Base-by-base conservation (phyloP, 768 basidiomycete genomes). In the Leccinum aurantiacum region DNA sequence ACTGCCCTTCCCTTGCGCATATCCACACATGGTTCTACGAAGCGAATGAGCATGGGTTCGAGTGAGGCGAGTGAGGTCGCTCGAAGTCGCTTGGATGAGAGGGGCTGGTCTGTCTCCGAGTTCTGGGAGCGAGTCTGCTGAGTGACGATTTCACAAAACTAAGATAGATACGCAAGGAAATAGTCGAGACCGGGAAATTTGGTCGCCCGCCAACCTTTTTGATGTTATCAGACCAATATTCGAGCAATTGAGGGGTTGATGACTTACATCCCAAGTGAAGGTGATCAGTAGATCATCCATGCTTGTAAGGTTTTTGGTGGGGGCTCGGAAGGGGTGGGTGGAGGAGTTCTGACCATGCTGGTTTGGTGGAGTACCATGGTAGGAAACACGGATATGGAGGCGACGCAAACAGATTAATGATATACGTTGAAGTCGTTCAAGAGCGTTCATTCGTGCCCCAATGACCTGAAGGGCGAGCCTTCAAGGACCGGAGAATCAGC, bases 171-270 rank as follows among this genome's bases (percentile, higher is more conserved):
- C 22, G 22, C 22, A 22, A 22, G 22, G 22, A 22, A 22, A 93
- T 52, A 98, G 71, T 99, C 97, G 17, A 95, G 91, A 4, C 97
- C 97, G 1, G 97, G 96, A 35, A 96, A 86, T 77, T 98, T 99
- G 6, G 95, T 96, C 3, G 96, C 98, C 64, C 93, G 81, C 96
- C 97, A 99, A 54, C 97, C 97, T 67, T 92, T 82, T 76, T 92
- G 85, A 56, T 95, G 86, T 93, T 97, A 60, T 35, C 37, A 31
- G 15, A 17, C 7, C 17, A 19, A 47, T 6, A n/a, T 22, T 52
- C 14, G 19, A 4, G 22, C 1, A 29, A 52, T 29, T 8, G 24
- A 15, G 25, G 56, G 24, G 15, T 17, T 47, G 15, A n/a, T 4
- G 22, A 87, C 95, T 72, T 70, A 97, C 95, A 81, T 96, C 94